Percentiles rank a stretch among this genome's conserved stretches.
Evolutionary conservation across 768 basidiomycete species (phyloP).

Genomic region (Rhodotorula graminis): DNA sequence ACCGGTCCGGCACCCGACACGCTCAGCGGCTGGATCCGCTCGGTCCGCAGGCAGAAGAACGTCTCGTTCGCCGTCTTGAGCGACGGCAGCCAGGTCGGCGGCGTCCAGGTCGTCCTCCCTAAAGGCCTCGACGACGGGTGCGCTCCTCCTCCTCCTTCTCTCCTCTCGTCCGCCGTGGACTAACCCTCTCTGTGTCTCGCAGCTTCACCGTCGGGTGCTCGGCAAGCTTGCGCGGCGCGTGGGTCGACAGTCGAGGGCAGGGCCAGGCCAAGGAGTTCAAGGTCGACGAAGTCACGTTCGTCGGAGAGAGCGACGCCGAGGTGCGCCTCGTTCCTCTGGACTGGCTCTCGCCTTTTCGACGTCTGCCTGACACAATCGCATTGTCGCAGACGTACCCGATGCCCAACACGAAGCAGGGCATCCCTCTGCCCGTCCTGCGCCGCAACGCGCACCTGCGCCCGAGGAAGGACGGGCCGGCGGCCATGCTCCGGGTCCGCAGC

Average conservation of each 20-base stretch:
- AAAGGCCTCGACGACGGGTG: constrained; percentile 26
- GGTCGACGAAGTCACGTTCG: constrained; percentile 29
- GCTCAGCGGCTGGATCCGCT: constrained; percentile 40
- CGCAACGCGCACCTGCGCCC: constrained; percentile 83
- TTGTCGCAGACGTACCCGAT: constrained; percentile 70
- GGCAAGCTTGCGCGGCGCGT: constrained; percentile 30
- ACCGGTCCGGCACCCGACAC: not conserved
- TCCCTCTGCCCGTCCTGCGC: constrained; percentile 72
- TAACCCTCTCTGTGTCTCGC: not conserved
- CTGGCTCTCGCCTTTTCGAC: not conserved
- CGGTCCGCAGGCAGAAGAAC: constrained; percentile 39
- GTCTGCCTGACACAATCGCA: not conserved
- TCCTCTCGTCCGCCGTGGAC: not conserved
- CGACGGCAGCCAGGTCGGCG: constrained; percentile 32
- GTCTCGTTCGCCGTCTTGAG: constrained; percentile 39
- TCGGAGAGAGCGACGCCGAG: constrained; percentile 40
- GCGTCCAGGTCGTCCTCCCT: constrained; percentile 40
- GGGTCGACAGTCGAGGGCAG: constrained; percentile 29
- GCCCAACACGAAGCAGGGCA: constrained; percentile 83
- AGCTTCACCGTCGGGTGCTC: constrained; percentile 32
- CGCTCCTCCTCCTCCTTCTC: not conserved
- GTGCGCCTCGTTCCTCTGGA: constrained; percentile 7
- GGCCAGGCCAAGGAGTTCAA: constrained; percentile 35
- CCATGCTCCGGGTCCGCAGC: constrained; percentile 71
- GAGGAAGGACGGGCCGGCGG: constrained; percentile 64